Conservation (phyloP, 805 yeast species). For the Starmerella vitae region DNA sequence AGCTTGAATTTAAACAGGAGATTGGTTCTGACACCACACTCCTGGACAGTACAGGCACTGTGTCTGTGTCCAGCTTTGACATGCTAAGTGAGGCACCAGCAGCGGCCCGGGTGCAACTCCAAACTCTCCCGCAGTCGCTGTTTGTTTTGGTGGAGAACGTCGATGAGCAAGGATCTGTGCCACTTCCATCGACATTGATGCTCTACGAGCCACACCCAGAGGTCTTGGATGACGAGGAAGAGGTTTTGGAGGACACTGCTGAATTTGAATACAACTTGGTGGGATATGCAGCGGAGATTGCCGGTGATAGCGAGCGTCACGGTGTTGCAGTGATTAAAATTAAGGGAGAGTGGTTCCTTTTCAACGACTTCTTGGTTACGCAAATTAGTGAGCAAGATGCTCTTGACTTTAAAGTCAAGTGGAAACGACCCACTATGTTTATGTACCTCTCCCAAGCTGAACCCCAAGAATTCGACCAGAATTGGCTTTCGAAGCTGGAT, state of each 20-base stretch:
- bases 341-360: slow-evolving; percentile 50
- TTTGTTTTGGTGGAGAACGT: background rate
- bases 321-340: slow-evolving; percentile 27
- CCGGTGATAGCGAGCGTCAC: slow-evolving; percentile 24
- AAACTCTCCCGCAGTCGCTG: background rate
- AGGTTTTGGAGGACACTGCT: background rate
- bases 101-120: background rate
- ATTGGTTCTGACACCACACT: slow-evolving; percentile 4
- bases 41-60: background rate
- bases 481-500: slow-evolving; percentile 43
- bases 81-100: background rate
- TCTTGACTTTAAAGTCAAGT: slow-evolving; percentile 50
- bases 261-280: slow-evolving; percentile 22
- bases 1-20: slow-evolving; percentile 7
- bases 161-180: background rate
- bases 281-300: slow-evolving; percentile 29
- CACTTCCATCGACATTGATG: background rate
- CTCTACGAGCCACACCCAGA: background rate
- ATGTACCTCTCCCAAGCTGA: slow-evolving; percentile 14
- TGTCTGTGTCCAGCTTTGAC: background rate
- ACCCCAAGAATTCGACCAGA: slow-evolving; percentile 30
- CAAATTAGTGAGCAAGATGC: slow-evolving; percentile 67
- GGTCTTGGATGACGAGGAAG: background rate
- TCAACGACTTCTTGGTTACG: slow-evolving; percentile 82
- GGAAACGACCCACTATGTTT: slow-evolving; percentile 56